Evolutionary conservation across 2,329 filamentous ascomycete genomes (phyloP).

Genomic region (Penicillium sp.): DNA sequence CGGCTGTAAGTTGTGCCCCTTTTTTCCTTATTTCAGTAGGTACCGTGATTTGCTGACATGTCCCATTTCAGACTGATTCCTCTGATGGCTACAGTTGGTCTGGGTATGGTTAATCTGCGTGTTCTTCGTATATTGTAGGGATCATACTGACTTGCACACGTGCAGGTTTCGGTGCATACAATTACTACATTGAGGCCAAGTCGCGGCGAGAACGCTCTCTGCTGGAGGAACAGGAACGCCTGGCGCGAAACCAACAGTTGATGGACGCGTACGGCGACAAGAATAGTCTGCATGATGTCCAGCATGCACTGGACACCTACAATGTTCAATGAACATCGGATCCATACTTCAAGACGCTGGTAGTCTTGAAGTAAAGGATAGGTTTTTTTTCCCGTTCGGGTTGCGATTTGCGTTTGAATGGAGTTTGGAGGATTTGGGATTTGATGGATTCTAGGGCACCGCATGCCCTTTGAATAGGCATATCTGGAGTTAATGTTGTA

Average conservation of each 20-base stretch:
- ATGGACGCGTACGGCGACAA: constrained; percentile 49
- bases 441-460: neutral
- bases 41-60: neutral
- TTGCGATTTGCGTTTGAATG: neutral
- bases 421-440: neutral
- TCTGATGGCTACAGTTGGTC: constrained; percentile 19
- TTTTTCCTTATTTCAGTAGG: neutral
- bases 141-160: neutral
- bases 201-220: constrained; percentile 9
- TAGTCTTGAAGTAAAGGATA: neutral
- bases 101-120: constrained; percentile 11
- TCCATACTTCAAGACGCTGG: constrained; percentile 1
- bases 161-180: constrained; percentile 27
- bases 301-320: constrained; percentile 46
- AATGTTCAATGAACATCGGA: constrained; percentile 34
- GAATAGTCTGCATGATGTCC: constrained; percentile 43
- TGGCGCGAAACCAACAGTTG: constrained; percentile 39
- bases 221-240: constrained; percentile 32
- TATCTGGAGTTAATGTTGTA: neutral
- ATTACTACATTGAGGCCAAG: constrained; percentile 19
- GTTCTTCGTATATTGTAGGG: neutral
- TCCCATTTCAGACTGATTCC: constrained; percentile 17
- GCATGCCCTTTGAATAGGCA: neutral
- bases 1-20: constrained; percentile 16
- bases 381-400: neutral